Percentiles rank a stretch among this genome's conserved stretches.
Evolutionary conservation across 2,329 filamentous ascomycete genomes (phyloP).

Genomic region (Moelleriella libera): DNA sequence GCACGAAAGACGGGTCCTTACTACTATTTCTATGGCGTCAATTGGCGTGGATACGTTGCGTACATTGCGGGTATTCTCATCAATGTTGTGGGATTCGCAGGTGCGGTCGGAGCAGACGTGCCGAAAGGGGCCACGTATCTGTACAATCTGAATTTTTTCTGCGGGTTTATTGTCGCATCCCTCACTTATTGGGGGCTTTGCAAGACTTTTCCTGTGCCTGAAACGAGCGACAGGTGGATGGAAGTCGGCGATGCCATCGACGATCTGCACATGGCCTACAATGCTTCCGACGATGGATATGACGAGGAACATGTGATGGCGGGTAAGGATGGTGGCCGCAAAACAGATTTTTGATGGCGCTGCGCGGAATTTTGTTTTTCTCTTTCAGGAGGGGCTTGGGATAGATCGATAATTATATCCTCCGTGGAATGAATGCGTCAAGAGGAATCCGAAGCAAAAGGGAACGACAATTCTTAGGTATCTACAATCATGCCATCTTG

Average conservation of each 20-base stretch:
- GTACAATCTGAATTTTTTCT: slow-evolving; percentile 86
- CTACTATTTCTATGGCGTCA: slow-evolving; percentile 58
- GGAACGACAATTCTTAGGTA: no score
- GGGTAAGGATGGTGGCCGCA: neutral
- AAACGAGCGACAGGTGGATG: slow-evolving; percentile 61
- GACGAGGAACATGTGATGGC: slow-evolving; percentile 19
- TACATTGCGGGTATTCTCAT: slow-evolving; percentile 75
- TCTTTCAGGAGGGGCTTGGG: neutral
- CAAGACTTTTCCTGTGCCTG: slow-evolving; percentile 56
- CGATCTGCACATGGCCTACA: slow-evolving; percentile 34
- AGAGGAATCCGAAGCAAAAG: no score
- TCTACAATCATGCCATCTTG: no score
- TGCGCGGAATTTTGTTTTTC: neutral
- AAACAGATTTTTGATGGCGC: slow-evolving; percentile 7
- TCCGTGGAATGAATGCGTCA: no score
- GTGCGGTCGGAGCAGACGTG: slow-evolving; percentile 57
- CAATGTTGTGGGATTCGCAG: slow-evolving; percentile 85
- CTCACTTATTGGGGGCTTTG: slow-evolving; percentile 57
- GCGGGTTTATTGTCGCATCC: slow-evolving; percentile 60
- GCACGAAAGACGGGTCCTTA: slow-evolving; percentile 54
- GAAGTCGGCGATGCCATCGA: slow-evolving; percentile 56
- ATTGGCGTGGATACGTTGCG: slow-evolving; percentile 73
- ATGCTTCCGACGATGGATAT: slow-evolving; percentile 20
- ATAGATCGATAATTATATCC: no score
- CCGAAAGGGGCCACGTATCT: slow-evolving; percentile 71